A percentile compares a stretch with the other conserved stretches of the same genome.
Evolutionary conservation across 164 flowering plant species (phyloP).

Genomic region (Magnolia changhungtana): DNA sequence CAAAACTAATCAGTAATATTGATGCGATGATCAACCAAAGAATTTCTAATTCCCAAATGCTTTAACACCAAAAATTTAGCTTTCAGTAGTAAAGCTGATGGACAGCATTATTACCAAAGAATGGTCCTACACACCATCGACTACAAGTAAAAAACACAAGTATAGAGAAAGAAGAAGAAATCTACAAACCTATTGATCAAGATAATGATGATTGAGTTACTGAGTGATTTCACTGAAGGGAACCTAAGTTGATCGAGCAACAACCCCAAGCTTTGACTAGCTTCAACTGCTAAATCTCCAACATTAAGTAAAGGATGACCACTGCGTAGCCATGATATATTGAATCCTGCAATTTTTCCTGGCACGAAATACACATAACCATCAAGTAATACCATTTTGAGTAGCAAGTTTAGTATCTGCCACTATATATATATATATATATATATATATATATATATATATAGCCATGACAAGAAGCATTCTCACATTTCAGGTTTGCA

Average conservation of each 20-base stretch:
- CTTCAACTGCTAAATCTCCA: conserved; percentile 82
- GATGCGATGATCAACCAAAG: too few species aligned
- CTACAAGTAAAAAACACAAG: too few species aligned
- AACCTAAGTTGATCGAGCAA: conserved; percentile 87
- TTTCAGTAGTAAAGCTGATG: too few species aligned
- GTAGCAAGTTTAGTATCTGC: background rate
- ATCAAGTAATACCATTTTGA: background rate
- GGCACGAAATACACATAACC: conserved; percentile 7
- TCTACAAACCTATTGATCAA: conserved; percentile 67
- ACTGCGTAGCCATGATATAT: conserved; percentile 84
- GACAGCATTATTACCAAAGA: too few species aligned
- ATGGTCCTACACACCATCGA: too few species aligned
- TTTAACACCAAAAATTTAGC: too few species aligned
- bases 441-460: background rate
- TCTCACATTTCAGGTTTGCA: background rate
- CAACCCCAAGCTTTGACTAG: conserved; percentile 69
- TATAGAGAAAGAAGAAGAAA: background rate
- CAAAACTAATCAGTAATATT: too few species aligned
- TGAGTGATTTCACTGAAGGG: conserved; percentile 67
- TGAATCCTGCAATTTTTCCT: conserved; percentile 55
- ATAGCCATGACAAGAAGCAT: background rate
- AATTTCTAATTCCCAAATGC: too few species aligned
- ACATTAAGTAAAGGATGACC: conserved; percentile 83
- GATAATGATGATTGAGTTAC: conserved; percentile 58
- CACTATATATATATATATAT: background rate